Base-by-base conservation (phyloP, 2,329 filamentous ascomycete species). In the Stagonosporopsis chrysanthemi region DNA sequence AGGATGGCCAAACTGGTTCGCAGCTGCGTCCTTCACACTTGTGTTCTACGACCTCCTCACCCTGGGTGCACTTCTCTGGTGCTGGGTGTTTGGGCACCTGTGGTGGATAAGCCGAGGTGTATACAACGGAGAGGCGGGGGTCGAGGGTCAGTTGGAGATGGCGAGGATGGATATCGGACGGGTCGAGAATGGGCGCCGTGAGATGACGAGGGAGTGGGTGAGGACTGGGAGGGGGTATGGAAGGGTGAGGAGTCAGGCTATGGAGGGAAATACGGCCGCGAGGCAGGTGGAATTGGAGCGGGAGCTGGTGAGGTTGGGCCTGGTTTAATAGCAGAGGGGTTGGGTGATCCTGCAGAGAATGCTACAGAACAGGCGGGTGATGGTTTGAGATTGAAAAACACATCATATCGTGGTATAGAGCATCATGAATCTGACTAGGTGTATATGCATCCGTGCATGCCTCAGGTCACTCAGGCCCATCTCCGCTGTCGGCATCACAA, bases 221-320 rank as follows among this genome's bases (percentile, higher is more conserved):
- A 49, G 28, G 23, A 31, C 17, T 28, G 45, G 44, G 28, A 11
- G 42, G 6, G 22, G 55, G 11, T 43, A 52, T 40, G 39, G 47
- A n/a, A 17, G 48, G 33, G 19, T 29, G 12, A 44, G 52, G 40
- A 48, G 28, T 12, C 43, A 39, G 28, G 48, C 35, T 41, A 28
- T 35, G 29, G 41, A 40, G 38, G 33, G 49, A 7, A 41, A 35
- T 41, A 42, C 40, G 29, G n/a, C 28, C 31, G n/a, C 9, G n/a
- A 43, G 52, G 38, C 46, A 57, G 12, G 43, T 33, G 55, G 45
- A 47, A 35, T 19, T 70, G 41, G 62, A 66, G 60, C 41, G 46
- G 26, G 68, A 70, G 58, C 64, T 72, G 68, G 61, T 66, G 46
- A 66, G 69, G 49, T 23, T 66, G 48, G 69, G 70, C 2, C 56